phyloP scores from a whole-genome alignment of 2,329 filamentous ascomycete genomes.

The Nigrospora oryzae region DNA sequence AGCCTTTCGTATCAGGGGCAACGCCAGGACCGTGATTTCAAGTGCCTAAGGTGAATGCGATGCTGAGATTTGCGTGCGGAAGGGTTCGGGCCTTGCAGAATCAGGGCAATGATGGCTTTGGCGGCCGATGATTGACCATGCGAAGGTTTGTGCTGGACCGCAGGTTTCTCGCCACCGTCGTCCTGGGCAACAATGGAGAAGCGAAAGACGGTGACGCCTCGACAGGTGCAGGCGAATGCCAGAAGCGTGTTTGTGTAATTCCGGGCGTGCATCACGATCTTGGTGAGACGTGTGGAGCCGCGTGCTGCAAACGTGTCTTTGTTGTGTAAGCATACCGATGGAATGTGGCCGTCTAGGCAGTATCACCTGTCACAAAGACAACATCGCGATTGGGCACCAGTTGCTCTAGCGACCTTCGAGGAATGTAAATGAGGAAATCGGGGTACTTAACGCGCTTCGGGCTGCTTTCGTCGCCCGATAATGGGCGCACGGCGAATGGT shows the following conservation, averaged over 20 bases:
- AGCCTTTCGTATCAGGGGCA: too few species aligned
- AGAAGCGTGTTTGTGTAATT: background rate
- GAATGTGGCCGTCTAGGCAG: background rate
- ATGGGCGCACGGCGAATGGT: background rate
- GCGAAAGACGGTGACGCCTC: background rate
- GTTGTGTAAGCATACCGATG: background rate
- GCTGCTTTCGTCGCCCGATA: background rate
- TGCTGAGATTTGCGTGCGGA: background rate
- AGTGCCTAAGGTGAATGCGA: background rate
- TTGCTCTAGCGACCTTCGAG: background rate
- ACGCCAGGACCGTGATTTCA: background rate
- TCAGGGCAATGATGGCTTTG: background rate
- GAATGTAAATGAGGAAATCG: constrained; percentile 1
- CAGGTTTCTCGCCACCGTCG: background rate
- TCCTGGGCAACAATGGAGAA: background rate
- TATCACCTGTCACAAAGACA: constrained; percentile 1
- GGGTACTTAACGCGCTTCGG: background rate
- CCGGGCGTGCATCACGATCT: background rate
- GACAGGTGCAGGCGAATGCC: background rate
- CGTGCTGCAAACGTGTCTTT: background rate
- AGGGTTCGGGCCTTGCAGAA: background rate
- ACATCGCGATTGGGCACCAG: background rate
- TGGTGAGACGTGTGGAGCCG: background rate
- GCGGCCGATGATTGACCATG: background rate
- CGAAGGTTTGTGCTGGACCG: background rate